Conservation (phyloP, 768 basidiomycete genomes). For the Amanita molliuscula region DNA sequence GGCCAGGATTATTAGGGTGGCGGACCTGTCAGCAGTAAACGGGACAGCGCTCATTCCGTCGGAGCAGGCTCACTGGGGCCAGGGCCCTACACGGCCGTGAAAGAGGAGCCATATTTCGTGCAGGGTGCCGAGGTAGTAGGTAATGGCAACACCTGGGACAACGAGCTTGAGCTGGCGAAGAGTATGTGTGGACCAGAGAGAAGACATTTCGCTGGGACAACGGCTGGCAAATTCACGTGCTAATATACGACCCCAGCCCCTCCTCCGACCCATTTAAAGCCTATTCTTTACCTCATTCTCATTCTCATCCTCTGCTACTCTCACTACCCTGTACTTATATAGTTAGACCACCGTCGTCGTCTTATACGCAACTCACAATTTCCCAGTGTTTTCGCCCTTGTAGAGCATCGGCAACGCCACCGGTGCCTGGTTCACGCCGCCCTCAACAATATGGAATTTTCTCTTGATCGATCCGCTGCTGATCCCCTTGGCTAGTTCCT, state of each 20-base stretch:
- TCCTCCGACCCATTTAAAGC: slow-evolving; percentile 15
- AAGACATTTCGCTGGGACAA: neutral
- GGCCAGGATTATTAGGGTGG: slow-evolving; percentile 41
- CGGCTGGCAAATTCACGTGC: slow-evolving; percentile 1
- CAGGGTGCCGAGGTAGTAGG: slow-evolving; percentile 51
- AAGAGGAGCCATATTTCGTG: slow-evolving; percentile 36
- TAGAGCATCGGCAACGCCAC: slow-evolving; percentile 62
- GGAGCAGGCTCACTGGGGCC: slow-evolving; percentile 39
- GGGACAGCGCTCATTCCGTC: neutral
- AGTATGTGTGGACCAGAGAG: slow-evolving; percentile 34
- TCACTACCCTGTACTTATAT: slow-evolving; percentile 37
- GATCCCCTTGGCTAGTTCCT: slow-evolving; percentile 48
- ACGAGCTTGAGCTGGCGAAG: slow-evolving; percentile 67
- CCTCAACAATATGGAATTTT: slow-evolving; percentile 72
- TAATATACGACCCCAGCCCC: neutral
- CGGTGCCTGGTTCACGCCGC: slow-evolving; percentile 62
- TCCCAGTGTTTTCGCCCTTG: slow-evolving; percentile 70
- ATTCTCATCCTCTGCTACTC: slow-evolving; percentile 32
- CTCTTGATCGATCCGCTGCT: slow-evolving; percentile 64
- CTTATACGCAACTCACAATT: slow-evolving; percentile 35
- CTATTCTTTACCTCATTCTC: slow-evolving; percentile 14
- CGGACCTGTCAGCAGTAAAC: slow-evolving; percentile 26
- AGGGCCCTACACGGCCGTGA: slow-evolving; percentile 27
- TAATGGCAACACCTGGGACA: slow-evolving; percentile 55
- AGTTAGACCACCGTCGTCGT: neutral